Percentiles rank a stretch among this genome's conserved stretches.
These are phyloP conservation scores for Strigomonas oncopelti DNA, from an alignment of 208 protist species.

Conservation along the genomic window DNA sequence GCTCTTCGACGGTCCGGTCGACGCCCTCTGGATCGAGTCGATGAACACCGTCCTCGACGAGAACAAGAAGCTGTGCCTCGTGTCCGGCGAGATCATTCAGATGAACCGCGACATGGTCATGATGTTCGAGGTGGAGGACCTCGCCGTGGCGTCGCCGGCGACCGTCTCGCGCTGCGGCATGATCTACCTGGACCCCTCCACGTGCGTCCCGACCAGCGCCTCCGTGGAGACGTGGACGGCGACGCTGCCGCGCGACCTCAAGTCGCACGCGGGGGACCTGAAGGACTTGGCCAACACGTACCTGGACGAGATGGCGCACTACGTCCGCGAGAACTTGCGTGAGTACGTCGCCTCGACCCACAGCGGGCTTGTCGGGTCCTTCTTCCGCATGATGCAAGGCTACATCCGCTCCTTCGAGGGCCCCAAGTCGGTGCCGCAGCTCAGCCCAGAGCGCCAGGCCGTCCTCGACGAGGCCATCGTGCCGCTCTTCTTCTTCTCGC, in stretches of 20 bases:
- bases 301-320: constrained; percentile 72
- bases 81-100: constrained; percentile 94
- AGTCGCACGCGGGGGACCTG: constrained; percentile 58
- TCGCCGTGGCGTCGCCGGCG: constrained; percentile 95
- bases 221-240: constrained; percentile 85
- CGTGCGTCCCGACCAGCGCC: constrained; percentile 72
- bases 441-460: constrained; percentile 48
- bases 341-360: constrained; percentile 94
- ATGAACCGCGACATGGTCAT: constrained; percentile 96
- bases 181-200: constrained; percentile 96
- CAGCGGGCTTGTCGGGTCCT: constrained; percentile 86
- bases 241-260: constrained; percentile 74
- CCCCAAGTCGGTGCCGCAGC: constrained; percentile 11
- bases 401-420: constrained; percentile 71
- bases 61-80: constrained; percentile 96
- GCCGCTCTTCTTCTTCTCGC: constrained; percentile 94
- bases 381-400: constrained; percentile 93
- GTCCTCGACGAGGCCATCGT: constrained; percentile 50
- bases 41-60: constrained; percentile 96
- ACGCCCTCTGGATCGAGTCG: constrained; percentile 95
- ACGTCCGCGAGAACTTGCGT: constrained; percentile 74
- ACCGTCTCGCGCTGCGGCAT: constrained; percentile 98
- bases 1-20: constrained; percentile 97
- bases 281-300: constrained; percentile 68
- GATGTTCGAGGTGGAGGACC: constrained; percentile 97